Evolutionary conservation across 1,139 yeast species (phyloP), one percentile per base, ranked within the genome.

Genomic region (Yamadazyma blattariae): DNA sequence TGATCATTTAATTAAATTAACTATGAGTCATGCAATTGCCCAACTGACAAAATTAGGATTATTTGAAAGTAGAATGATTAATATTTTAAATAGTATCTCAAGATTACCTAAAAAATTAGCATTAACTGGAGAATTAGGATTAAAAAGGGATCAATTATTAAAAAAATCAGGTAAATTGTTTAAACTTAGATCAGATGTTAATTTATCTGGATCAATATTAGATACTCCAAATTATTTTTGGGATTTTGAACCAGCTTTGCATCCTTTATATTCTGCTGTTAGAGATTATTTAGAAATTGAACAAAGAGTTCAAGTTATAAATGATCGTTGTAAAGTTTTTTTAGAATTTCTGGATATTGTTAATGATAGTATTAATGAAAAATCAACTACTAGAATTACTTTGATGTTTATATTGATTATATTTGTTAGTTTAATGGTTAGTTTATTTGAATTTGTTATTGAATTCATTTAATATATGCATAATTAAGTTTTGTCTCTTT

Each of bases 191-290:
- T 96, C 90, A 7, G 98, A 92, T 59, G 97, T 92, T 4, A 92
- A 92, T 54, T 65, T 92, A 37, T 83, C 94, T 6, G 86, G 96
- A 11, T 87, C 89, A 41, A 90, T 92, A 17, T 68, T 92, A 38
- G 98, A 92, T 53, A 89, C 96, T 0, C 98, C 98, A 0, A 96
- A 87, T 40, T 89, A 88, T 52, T 92, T 92, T 57, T 92, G 98
- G 98, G 86, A 92, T 18, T 78, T 84, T 42, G 98, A 92, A 59
- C 98, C 98, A 3, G 90, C 96, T 25, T 71, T 92, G 44, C 95
- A 90, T 56, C 97, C 97, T 2, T 66, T 92, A 32, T 92, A 92
- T 57, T 73, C 76, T 25, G 97, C 97, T 0, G 84, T 90, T 39
- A 64, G 97, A 39, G 97, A 92, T 47, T 92, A 92, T 52, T 67